Evolutionary conservation across 345 rosid species (phyloP).

Genomic region (Balakata baccata): DNA sequence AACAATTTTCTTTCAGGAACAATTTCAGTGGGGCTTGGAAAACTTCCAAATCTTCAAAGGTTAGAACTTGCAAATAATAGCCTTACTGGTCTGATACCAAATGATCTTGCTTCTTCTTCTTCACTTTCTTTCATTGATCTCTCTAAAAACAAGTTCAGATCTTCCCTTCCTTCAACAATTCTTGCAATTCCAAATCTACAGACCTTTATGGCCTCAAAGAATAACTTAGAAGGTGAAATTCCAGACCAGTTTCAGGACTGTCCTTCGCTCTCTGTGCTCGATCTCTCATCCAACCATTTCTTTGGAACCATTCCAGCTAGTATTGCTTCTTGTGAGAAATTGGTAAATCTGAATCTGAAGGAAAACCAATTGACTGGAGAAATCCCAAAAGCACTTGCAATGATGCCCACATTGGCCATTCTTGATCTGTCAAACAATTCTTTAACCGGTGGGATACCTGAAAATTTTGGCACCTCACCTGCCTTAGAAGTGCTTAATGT

Average conservation of each 20-base stretch:
- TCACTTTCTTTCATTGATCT: slow-evolving; percentile 85
- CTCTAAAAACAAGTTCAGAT: slow-evolving; percentile 58
- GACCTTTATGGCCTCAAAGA: slow-evolving; percentile 56
- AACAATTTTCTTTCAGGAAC: slow-evolving; percentile 68
- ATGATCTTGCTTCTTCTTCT: slow-evolving; percentile 58
- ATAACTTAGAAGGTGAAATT: slow-evolving; percentile 63
- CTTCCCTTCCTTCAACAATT: slow-evolving; percentile 70
- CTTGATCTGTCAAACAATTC: slow-evolving; percentile 88
- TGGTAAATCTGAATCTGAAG: slow-evolving; percentile 65
- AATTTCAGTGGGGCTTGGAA: slow-evolving; percentile 79
- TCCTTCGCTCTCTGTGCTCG: slow-evolving; percentile 76
- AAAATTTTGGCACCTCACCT: slow-evolving; percentile 69
- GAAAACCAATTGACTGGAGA: slow-evolving; percentile 62
- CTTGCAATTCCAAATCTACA: slow-evolving; percentile 76
- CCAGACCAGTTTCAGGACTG: slow-evolving; percentile 92
- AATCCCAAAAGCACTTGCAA: slow-evolving; percentile 62
- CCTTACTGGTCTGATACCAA: slow-evolving; percentile 72
- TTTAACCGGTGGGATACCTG: slow-evolving; percentile 67
- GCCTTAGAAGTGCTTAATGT: slow-evolving; percentile 77
- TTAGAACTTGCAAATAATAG: slow-evolving; percentile 73
- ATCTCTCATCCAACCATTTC: slow-evolving; percentile 73
- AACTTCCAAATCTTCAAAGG: slow-evolving; percentile 72
- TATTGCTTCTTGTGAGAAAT: slow-evolving; percentile 78
- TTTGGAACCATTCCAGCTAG: slow-evolving; percentile 71
- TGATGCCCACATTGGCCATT: slow-evolving; percentile 79